These are phyloP conservation scores for Ogataea methylovora DNA, from an alignment of 805 yeast genomes.

Conservation along the genomic window DNA sequence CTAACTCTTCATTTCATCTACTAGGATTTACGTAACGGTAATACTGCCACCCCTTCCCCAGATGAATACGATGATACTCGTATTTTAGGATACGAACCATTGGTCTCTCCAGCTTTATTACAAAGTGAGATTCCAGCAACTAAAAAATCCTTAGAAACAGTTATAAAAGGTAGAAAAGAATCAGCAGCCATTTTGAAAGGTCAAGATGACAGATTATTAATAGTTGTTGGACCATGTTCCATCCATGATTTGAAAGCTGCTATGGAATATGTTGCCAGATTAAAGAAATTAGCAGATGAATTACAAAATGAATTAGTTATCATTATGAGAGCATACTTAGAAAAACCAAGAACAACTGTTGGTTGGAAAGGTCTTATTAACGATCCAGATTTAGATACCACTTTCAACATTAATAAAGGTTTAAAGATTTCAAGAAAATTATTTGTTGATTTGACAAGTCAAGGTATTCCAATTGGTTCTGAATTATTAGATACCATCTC, in stretches of 20 bases:
- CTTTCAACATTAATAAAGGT: slow-evolving; percentile 93
- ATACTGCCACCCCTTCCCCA: slow-evolving; percentile 42
- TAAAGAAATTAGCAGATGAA: slow-evolving; percentile 50
- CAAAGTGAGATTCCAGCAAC: slow-evolving; percentile 79
- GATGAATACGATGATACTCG: slow-evolving; percentile 69
- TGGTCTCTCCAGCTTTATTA: slow-evolving; percentile 89
- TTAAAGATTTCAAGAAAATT: slow-evolving; percentile 80
- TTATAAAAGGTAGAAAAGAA: slow-evolving; percentile 68
- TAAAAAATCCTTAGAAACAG: slow-evolving; percentile 49
- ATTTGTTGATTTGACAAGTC: slow-evolving; percentile 74
- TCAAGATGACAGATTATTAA: slow-evolving; percentile 76
- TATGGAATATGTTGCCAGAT: slow-evolving; percentile 70
- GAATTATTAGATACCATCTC: slow-evolving; percentile 98
- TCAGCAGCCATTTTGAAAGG: slow-evolving; percentile 71
- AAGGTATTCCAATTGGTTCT: slow-evolving; percentile 80
- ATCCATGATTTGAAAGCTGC: slow-evolving; percentile 94
- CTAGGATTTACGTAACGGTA: too few relatives aligned
- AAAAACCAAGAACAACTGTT: slow-evolving; percentile 96
- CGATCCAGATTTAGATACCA: slow-evolving; percentile 92
- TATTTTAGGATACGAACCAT: slow-evolving; percentile 85
- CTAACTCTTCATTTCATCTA: too few relatives aligned
- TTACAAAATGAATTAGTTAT: slow-evolving; percentile 71
- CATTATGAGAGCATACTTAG: slow-evolving; percentile 96
- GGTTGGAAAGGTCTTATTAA: slow-evolving; percentile 99
- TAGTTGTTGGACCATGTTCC: slow-evolving; percentile 96